Evolutionary conservation across 495 filamentous ascomycete genomes (phyloP).

Genomic region (Bryoglossum gracile): DNA sequence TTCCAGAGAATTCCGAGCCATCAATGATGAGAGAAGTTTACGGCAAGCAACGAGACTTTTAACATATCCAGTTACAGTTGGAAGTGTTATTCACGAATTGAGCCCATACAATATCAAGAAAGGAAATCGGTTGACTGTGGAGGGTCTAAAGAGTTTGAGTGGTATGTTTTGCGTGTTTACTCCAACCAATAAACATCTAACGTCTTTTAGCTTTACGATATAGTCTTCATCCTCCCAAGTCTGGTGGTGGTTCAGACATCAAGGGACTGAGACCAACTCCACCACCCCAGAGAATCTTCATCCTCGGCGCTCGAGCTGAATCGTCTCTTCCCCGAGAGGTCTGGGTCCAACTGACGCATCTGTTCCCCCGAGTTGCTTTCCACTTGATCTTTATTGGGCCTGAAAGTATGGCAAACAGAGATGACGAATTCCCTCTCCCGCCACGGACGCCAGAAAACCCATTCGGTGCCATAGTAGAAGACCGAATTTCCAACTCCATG

Average conservation of each 20-base stretch:
- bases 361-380: slow-evolving; percentile 75
- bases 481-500: slow-evolving; percentile 71
- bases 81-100: slow-evolving; percentile 83
- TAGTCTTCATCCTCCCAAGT: slow-evolving; percentile 77
- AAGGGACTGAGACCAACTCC: slow-evolving; percentile 74
- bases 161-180: slow-evolving; percentile 46
- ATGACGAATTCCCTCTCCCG: slow-evolving; percentile 84
- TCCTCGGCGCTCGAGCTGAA: slow-evolving; percentile 91
- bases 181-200: not conserved
- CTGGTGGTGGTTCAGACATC: slow-evolving; percentile 65
- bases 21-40: slow-evolving; percentile 80
- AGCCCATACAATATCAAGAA: slow-evolving; percentile 79
- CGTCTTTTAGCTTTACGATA: slow-evolving; percentile 69
- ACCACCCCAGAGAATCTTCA: slow-evolving; percentile 84
- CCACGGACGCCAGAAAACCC: slow-evolving; percentile 77
- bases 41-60: slow-evolving; percentile 86
- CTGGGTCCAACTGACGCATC: slow-evolving; percentile 84
- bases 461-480: slow-evolving; percentile 87
- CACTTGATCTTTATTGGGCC: slow-evolving; percentile 94
- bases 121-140: slow-evolving; percentile 65
- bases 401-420: slow-evolving; percentile 86
- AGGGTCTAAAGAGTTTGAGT: slow-evolving; percentile 87
- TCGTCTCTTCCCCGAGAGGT: slow-evolving; percentile 89
- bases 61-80: slow-evolving; percentile 89
- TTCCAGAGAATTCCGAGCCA: slow-evolving; percentile 76